These are phyloP conservation scores for Jackrogersella minutella DNA, from an alignment of 495 filamentous ascomycete species.

Conservation along the genomic window DNA sequence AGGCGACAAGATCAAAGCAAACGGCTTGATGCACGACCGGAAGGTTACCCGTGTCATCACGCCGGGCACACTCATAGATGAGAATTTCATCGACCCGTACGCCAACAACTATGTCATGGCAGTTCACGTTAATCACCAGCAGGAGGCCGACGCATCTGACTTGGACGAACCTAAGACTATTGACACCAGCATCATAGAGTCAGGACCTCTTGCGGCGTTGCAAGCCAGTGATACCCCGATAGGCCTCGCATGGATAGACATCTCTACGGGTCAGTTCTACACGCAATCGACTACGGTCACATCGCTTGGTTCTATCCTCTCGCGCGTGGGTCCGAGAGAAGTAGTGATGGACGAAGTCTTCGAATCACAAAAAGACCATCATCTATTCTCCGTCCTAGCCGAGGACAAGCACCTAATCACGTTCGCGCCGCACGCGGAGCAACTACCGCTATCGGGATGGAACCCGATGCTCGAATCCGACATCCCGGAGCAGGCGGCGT, in stretches of 20 bases:
- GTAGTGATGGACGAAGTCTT: constrained; percentile 76
- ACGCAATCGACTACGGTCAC: constrained; percentile 80
- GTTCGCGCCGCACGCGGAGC: constrained; percentile 55
- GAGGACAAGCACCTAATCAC: constrained; percentile 69
- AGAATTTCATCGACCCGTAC: constrained; percentile 93
- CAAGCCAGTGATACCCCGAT: constrained; percentile 52
- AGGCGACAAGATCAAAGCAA: constrained; percentile 70
- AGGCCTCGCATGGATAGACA: constrained; percentile 91
- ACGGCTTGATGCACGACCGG: constrained; percentile 82
- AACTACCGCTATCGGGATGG: constrained; percentile 72
- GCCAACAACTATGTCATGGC: constrained; percentile 91
- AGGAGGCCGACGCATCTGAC: constrained; percentile 18
- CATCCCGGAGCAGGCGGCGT: constrained; percentile 53
- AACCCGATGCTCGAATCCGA: constrained; percentile 75
- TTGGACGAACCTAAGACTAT: constrained; percentile 1
- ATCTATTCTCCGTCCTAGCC: constrained; percentile 53
- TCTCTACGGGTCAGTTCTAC: constrained; percentile 93
- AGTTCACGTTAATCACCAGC: constrained; percentile 59
- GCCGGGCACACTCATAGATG: constrained; percentile 94
- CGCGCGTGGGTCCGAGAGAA: constrained; percentile 84
- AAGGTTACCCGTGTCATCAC: constrained; percentile 87
- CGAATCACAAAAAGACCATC: constrained; percentile 55
- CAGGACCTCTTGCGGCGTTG: constrained; percentile 11
- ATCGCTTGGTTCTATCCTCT: constrained; percentile 77
- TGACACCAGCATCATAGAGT: constrained; percentile 13